These are phyloP conservation scores for Hypoxylon perforatum DNA, from an alignment of 495 filamentous ascomycete species.

Conservation along the genomic window DNA sequence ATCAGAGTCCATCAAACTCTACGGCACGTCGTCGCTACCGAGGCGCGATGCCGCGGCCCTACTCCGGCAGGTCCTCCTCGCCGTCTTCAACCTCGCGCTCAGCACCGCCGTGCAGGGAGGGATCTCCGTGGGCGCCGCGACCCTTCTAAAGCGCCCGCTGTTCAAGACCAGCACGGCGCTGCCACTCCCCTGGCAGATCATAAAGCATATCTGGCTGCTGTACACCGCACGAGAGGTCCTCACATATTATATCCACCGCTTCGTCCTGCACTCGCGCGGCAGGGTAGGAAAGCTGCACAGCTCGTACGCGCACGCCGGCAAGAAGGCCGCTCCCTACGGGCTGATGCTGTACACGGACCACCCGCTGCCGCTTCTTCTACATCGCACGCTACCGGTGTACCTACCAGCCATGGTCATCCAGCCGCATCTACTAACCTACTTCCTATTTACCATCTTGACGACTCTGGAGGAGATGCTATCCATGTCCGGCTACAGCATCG, in stretches of 20 bases:
- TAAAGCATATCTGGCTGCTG: conserved; percentile 72
- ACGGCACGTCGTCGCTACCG: conserved; percentile 72
- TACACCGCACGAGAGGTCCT: conserved; percentile 66
- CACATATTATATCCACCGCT: conserved; percentile 80
- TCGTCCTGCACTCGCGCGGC: conserved; percentile 66
- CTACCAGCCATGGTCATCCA: conserved; percentile 71
- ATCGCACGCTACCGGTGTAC: conserved; percentile 77
- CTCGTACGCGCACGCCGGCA: conserved; percentile 70
- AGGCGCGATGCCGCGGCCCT: conserved; percentile 58
- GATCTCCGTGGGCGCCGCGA: conserved; percentile 52
- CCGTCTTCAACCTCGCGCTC: conserved; percentile 74
- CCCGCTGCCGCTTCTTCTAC: conserved; percentile 75
- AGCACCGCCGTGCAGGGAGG: conserved; percentile 65
- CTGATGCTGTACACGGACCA: conserved; percentile 77
- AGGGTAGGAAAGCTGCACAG: conserved; percentile 60
- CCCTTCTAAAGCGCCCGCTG: conserved; percentile 47
- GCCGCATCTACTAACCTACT: conserved; percentile 83
- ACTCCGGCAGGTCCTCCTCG: conserved; percentile 60
- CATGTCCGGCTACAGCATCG: conserved; percentile 78
- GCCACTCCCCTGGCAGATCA: conserved; percentile 63
- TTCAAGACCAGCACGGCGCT: conserved; percentile 57
- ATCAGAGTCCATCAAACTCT: conserved; percentile 73
- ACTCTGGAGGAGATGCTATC: conserved; percentile 82
- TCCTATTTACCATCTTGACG: conserved; percentile 72
- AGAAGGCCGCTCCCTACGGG: conserved; percentile 69